Evolutionary conservation across 768 basidiomycete species (phyloP).

Genomic region (Bullera alba): DNA sequence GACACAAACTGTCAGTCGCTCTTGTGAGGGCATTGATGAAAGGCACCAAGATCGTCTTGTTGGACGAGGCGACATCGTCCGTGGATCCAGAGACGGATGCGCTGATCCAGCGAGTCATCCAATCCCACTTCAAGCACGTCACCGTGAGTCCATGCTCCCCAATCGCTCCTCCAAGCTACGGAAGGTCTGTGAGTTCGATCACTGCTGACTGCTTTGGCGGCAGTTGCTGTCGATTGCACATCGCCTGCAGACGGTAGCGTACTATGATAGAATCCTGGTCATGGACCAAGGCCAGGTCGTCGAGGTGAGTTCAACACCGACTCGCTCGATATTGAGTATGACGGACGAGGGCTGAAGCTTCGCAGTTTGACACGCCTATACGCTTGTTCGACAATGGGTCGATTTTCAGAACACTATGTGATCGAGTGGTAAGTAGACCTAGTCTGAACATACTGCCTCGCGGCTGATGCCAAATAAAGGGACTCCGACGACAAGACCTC

Average conservation of each 20-base stretch:
- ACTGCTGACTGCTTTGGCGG: not conserved
- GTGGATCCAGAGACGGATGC: conserved; percentile 56
- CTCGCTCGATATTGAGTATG: conserved; percentile 49
- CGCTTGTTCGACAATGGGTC: conserved; percentile 11
- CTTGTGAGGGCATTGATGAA: conserved; percentile 60
- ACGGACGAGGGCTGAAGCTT: too few relatives aligned
- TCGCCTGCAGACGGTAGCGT: conserved; percentile 39
- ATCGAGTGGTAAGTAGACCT: conserved; percentile 13
- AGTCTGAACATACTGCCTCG: not conserved
- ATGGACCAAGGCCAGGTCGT: conserved; percentile 6
- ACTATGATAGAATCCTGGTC: conserved; percentile 45
- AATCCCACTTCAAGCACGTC: conserved; percentile 52
- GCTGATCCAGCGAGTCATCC: conserved; percentile 60
- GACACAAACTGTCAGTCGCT: conserved; percentile 47
- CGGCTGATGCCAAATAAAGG: not conserved
- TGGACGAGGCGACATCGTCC: conserved; percentile 51
- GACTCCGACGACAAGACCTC: not conserved
- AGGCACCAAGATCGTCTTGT: conserved; percentile 56
- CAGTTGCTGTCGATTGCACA: conserved; percentile 36
- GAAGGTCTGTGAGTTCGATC: not conserved
- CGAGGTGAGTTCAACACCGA: conserved; percentile 38
- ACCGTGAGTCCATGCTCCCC: conserved; percentile 16
- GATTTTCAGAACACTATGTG: conserved; percentile 16
- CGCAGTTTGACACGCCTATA: conserved; percentile 20
- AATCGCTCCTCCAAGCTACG: not conserved